These are phyloP conservation scores for Leavenworthia alabamica DNA, from an alignment of 345 rosid genomes.

Conservation along the genomic window DNA sequence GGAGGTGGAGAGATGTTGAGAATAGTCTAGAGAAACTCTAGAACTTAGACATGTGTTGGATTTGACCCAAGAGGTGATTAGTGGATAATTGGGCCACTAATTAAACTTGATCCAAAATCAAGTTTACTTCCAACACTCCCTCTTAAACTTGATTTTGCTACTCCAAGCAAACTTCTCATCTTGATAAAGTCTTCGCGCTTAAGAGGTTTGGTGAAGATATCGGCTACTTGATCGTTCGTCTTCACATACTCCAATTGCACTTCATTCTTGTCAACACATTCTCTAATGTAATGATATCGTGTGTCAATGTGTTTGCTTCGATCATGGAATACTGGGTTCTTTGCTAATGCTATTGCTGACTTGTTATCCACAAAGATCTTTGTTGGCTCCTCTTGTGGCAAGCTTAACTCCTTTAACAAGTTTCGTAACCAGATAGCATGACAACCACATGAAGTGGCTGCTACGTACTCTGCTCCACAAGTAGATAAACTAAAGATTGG, in stretches of 20 bases:
- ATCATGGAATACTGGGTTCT: not conserved
- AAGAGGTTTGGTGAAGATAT: not conserved
- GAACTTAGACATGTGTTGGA: too few species aligned
- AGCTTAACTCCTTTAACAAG: not conserved
- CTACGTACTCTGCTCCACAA: not conserved
- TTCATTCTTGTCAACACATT: not conserved
- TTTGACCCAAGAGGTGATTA: not conserved
- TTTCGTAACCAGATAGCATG: not conserved
- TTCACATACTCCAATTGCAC: not conserved
- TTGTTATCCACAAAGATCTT: not conserved
- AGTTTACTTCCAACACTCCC: not conserved
- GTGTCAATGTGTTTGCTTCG: not conserved
- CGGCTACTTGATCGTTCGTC: not conserved
- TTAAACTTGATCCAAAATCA: not conserved
- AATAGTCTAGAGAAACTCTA: too few species aligned
- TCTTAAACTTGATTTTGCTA: not conserved
- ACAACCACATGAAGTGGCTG: not conserved
- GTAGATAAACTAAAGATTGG: not conserved
- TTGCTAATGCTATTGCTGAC: not conserved
- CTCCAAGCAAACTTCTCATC: not conserved
- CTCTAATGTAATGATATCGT: not conserved
- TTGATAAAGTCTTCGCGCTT: not conserved
- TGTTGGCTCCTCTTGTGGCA: not conserved
- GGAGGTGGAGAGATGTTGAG: not conserved
- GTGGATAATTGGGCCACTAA: not conserved